phyloP scores from a whole-genome alignment of 1,284 basidiomycete species.

The Ceratobasidium papillatum region DNA sequence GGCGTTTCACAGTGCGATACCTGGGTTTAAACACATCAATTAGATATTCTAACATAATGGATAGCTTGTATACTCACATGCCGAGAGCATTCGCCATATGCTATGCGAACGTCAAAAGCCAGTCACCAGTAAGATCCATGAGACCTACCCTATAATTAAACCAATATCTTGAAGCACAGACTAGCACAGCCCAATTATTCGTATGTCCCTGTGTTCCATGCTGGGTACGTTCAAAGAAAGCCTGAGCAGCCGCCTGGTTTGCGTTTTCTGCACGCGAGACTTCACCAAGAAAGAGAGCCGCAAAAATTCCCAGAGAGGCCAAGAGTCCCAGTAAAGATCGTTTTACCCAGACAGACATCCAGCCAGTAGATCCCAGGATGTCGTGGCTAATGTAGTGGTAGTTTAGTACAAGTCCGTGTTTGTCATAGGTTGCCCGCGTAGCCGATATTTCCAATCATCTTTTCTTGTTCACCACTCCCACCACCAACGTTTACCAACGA shows the following conservation, averaged over 20 bases:
- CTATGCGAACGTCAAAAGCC: constrained; percentile 54
- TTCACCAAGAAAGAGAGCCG: constrained; percentile 32
- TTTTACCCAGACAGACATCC: constrained; percentile 35
- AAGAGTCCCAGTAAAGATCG: constrained; percentile 27
- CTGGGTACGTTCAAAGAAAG: constrained; percentile 44
- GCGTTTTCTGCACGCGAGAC: constrained; percentile 39
- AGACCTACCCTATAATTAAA: constrained; percentile 93
- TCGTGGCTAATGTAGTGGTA: constrained; percentile 35
- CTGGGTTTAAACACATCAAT: constrained; percentile 53
- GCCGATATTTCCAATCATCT: constrained; percentile 25
- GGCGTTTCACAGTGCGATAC: constrained; percentile 97
- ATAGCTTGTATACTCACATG: constrained; percentile 66
- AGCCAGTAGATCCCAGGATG: background rate
- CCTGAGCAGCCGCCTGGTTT: constrained; percentile 39
- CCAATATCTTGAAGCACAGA: constrained; percentile 95
- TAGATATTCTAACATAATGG: background rate
- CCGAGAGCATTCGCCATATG: constrained; percentile 98
- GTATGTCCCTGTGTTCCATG: constrained; percentile 65
- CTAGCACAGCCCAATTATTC: constrained; percentile 98
- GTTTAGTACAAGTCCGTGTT: constrained; percentile 5
- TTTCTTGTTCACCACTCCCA: background rate
- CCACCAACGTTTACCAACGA: constrained; percentile 1
- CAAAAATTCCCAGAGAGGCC: constrained; percentile 35
- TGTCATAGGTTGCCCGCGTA: background rate
- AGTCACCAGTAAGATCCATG: background rate